Evolutionary conservation across 2,329 filamentous ascomycete species (phyloP), one percentile per base, ranked within the genome.

Genomic region (Diaporthe velutina): DNA sequence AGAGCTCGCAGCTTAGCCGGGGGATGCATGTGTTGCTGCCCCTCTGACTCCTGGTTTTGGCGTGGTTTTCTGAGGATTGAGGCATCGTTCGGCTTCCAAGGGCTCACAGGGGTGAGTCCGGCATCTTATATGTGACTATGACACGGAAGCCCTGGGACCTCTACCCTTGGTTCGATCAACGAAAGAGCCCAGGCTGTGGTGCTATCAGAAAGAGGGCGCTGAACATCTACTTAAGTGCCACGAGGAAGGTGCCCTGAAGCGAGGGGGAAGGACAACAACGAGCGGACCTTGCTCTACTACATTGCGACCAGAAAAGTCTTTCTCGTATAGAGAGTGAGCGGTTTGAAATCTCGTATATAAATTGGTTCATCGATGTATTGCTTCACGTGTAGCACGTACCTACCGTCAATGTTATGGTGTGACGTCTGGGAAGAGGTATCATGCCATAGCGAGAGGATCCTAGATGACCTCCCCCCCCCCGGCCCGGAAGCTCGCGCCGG

Each of bases 1-100:
- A 73, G 22, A 66, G 71, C 30, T 81, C 17, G 57, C 76, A 71
- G 22, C 54, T 74, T 13, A 74, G 73, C 54, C 55, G 35, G 4
- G 67, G 60, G 9, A 48, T 67, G 50, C 7, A 12, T 28, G 50
- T 28, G 25, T 54, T 25, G n/a, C 50, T 54, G 50, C 12, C 50
- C 25, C 25, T 54, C n/a, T 54, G 50, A 25, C n/a, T 28, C 50
- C 50, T 15, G n/a, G 50, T 15, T 30, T 30, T 54, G 50, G n/a
- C n/a, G 48, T 52, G 12, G 12, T 17, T 28, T 54, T 15, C 50
- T 25, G 50, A 15, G n/a, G 25, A 17, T 54, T 54, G 50, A 28
- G 50, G 50, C 50, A 54, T 54, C 50, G 25, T 4, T 15, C 30
- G 25, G n/a, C n/a, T 25, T 54, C n/a, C 12, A 28, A 17, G 25